Base-by-base conservation (phyloP, 2,329 filamentous ascomycete genomes). In the Diaporthe sp. region DNA sequence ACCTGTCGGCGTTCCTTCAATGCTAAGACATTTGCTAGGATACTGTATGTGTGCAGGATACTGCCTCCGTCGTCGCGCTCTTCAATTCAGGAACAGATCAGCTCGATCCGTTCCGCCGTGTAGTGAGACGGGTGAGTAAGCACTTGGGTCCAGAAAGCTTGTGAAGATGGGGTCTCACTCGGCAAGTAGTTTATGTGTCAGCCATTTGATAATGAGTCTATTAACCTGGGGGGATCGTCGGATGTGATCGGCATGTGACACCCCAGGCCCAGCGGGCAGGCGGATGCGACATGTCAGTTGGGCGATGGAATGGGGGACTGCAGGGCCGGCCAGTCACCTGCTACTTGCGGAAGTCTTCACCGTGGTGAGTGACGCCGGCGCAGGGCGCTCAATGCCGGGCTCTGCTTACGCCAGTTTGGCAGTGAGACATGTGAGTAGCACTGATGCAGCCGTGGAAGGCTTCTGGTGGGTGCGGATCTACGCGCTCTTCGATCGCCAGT, bases 271-370 rank as follows among this genome's bases (percentile, higher is more conserved):
- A 17, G 42, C 55, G 69, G 45, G 33, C 42, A 40, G 69, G 8
- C 33, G 54, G 52, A 60, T 40, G 69, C 45, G 47, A 71, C 68
- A 71, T 71, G 35, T 50, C 55, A 52, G 30, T 50, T 67, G 22
- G 28, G 40, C 60, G 38, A 25, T 15, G 40, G n/a, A 47, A 50
- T 60, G 30, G 69, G 45, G 69, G 28, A 28, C 13, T 52, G 69
- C 42, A 60, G 54, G 22, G 10, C 17, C 15, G 42, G 42, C 15
- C n/a, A 35, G 50, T 47, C 71, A 73, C 60, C 71, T 73, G 60
- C 71, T 68, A 17, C 45, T 47, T 73, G 71, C 40, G 60, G 71
- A 58, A 73, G 50, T 73, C 71, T 68, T 25, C 52, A 57, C 71
- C 71, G 72, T 47, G 72, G 55, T 47, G 54, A 74, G 66, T 60